Base-by-base conservation (phyloP, 345 rosid genomes). In the Populus alba region DNA sequence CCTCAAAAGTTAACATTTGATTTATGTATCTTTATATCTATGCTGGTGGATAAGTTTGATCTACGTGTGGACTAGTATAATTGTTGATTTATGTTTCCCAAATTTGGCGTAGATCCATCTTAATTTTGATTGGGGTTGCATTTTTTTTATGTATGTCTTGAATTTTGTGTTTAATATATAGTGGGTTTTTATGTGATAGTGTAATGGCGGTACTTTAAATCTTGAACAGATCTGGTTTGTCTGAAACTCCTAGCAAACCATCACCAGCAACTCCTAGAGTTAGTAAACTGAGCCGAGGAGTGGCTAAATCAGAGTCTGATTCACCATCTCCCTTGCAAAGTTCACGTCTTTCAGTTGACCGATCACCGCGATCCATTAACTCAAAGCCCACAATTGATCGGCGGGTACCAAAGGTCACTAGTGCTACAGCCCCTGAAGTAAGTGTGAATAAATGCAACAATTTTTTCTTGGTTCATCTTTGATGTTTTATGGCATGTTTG, bases 211-310 rank as follows among this genome's bases (percentile, higher is more conserved):
- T 39, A 13, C 45, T 75, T 67, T 81, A 72, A 73, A 62, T 81
- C 74, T 76, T 77, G 80, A 69, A 71, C 91, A 96, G 99, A 90
- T 85, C 94, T 77, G 83, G 89, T 75, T 75, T 89, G 67, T 86
- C 89, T 31, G 98, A 96, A 82, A 88, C 98, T 83, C 89, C 93
- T 61, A 84, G 73, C 69, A 94, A 91, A 83, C 77, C 88, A 72
- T 83, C 97, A 51, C 90, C 91, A 6, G 92, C 92, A 43, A 89
- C 94, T 79, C 92, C 98, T 7, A 89, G 88, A 86, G 85, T 86
- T 29, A 85, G 93, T 67, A 90, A 88, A 78, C 51, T 86, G 74
- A 88, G 85, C 43, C 86, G 90, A 59, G 90, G 90, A 74, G 81
- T 74, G 66, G 71, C 82, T 73, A 95, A 91, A 84, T 80, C 94